These are phyloP conservation scores for Eucalyptus pumila DNA, from an alignment of 345 rosid genomes.

Conservation along the genomic window DNA sequence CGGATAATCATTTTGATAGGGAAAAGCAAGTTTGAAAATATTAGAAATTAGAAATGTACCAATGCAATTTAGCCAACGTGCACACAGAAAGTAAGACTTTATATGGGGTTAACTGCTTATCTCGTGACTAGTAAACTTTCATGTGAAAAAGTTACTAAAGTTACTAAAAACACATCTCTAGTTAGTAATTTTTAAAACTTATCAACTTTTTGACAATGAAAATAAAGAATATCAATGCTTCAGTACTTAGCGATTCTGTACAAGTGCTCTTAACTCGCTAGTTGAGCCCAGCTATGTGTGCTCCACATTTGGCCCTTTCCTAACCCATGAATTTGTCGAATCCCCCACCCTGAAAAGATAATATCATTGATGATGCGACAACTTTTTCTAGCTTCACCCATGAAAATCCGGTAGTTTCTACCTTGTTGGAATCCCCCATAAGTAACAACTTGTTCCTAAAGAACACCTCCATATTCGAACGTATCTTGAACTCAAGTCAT, in stretches of 20 bases:
- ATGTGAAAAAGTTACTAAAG: neutral
- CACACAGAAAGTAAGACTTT: neutral
- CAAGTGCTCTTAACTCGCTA: neutral
- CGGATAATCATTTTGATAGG: neutral
- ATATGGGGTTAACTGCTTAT: neutral
- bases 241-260: neutral
- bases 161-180: neutral
- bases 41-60: neutral
- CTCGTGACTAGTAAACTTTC: neutral
- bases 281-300: neutral
- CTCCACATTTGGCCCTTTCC: neutral
- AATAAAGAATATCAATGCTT: neutral
- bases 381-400: neutral
- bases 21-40: neutral
- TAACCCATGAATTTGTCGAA: neutral
- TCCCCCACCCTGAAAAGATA: neutral
- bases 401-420: neutral
- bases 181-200: neutral
- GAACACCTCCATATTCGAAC: neutral
- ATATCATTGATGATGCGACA: neutral
- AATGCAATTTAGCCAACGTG: neutral
- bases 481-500: neutral
- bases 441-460: neutral
- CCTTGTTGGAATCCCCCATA: neutral
- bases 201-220: neutral